These are phyloP conservation scores for Penicillium brevicompactum DNA, from an alignment of 2,329 filamentous ascomycete genomes.

Conservation along the genomic window DNA sequence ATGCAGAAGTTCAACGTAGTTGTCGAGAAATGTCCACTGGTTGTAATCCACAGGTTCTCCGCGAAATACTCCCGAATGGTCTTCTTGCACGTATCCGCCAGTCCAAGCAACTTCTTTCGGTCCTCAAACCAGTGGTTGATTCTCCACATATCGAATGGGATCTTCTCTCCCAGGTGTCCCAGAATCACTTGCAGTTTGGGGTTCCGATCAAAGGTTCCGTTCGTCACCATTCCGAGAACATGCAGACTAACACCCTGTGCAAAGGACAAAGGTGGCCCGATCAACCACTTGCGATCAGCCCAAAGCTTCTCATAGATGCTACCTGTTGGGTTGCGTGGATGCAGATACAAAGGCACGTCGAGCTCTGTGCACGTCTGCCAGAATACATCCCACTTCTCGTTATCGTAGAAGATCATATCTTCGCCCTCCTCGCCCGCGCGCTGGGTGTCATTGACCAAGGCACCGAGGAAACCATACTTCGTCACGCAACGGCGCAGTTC, in stretches of 20 bases:
- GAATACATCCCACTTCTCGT: slow-evolving; percentile 60
- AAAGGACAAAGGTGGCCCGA: slow-evolving; percentile 62
- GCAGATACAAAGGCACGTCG: slow-evolving; percentile 66
- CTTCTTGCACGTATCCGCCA: slow-evolving; percentile 45
- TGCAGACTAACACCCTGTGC: slow-evolving; percentile 63
- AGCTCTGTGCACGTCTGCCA: slow-evolving; percentile 61
- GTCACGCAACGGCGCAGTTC: slow-evolving; percentile 53
- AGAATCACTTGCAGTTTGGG: slow-evolving; percentile 52
- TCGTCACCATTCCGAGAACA: slow-evolving; percentile 54
- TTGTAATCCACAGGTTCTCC: slow-evolving; percentile 47
- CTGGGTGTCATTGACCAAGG: slow-evolving; percentile 64
- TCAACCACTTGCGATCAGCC: slow-evolving; percentile 60
- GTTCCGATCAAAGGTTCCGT: slow-evolving; percentile 53
- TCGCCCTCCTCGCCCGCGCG: slow-evolving; percentile 60
- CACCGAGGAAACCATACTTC: slow-evolving; percentile 64
- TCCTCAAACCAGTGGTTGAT: slow-evolving; percentile 48
- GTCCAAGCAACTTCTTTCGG: slow-evolving; percentile 38
- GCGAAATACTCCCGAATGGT: slow-evolving; percentile 49
- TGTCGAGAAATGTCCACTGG: slow-evolving; percentile 44
- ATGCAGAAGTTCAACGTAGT: slow-evolving; percentile 43
- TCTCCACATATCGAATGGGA: slow-evolving; percentile 55
- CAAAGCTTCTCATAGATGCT: slow-evolving; percentile 61
- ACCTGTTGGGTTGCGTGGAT: slow-evolving; percentile 62
- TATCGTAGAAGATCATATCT: slow-evolving; percentile 66
- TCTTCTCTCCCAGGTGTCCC: slow-evolving; percentile 52